These are phyloP conservation scores for Cantharellus anzutake DNA, from an alignment of 768 basidiomycete genomes.

Conservation along the genomic window DNA sequence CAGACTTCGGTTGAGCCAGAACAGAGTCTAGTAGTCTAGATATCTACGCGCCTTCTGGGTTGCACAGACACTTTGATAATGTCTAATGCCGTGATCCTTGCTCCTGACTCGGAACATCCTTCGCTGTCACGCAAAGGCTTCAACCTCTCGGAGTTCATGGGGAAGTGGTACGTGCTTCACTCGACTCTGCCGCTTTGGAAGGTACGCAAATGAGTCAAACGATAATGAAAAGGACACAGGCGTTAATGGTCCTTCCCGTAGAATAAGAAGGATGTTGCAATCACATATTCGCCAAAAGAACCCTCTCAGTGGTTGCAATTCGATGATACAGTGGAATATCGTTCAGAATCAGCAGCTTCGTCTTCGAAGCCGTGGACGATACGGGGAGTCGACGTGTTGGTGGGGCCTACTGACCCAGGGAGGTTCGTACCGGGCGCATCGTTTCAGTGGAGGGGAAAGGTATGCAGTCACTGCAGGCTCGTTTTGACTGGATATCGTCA, in stretches of 20 bases:
- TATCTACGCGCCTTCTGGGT: too few species aligned
- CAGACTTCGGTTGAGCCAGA: too few species aligned
- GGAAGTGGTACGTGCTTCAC: constrained; percentile 19
- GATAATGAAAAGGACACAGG: too few species aligned
- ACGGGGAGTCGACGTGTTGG: neutral
- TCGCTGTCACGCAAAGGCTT: constrained; percentile 2
- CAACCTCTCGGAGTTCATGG: constrained; percentile 12
- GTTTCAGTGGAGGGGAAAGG: constrained; percentile 22
- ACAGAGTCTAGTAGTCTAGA: too few species aligned
- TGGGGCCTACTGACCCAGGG: neutral
- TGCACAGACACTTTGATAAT: neutral
- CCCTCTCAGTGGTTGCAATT: neutral
- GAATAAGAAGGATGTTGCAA: constrained; percentile 24
- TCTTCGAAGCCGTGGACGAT: neutral
- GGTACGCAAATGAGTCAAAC: constrained; percentile 10
- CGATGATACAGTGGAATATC: neutral
- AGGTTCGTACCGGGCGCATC: constrained; percentile 8
- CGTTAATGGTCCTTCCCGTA: constrained; percentile 1
- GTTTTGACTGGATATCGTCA: constrained; percentile 13
- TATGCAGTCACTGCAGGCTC: constrained; percentile 15
- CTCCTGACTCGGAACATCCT: neutral
- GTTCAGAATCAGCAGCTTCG: neutral
- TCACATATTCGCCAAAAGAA: constrained; percentile 18
- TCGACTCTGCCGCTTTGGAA: constrained; percentile 27
- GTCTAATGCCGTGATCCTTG: neutral